Evolutionary conservation across 768 basidiomycete genomes (phyloP), one percentile per base, ranked within the genome.

Genomic region (Xerocomus spinulosus): DNA sequence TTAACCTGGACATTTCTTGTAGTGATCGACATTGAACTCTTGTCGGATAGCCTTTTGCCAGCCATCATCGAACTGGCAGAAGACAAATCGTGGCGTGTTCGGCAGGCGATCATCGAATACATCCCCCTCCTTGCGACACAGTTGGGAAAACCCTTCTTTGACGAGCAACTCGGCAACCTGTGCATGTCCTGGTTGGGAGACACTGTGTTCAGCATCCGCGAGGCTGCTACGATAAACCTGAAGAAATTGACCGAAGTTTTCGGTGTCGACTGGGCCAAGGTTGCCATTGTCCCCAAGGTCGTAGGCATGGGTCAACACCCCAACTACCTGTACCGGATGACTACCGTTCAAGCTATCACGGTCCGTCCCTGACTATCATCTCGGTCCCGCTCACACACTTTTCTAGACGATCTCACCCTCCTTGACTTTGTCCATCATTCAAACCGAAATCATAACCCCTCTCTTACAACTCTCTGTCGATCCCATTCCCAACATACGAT

Each of bases 151-250:
- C 76, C 85, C 23, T 98, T 98, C 73, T 99, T 99, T 66, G 94
- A 99, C 68, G 96, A 98, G 60, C 92, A 95, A 66, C 81, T 99
- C 36, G 91, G 89, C 23, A 92, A 89, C 60, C 75, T 99, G 24
- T 99, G 96, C 76, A 96, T 99, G 94, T 91, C 90, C 8, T 99
- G 96, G 96, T 69, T 99, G 53, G 94, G 94, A 8, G 96, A 99
- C 68, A 96, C 90, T 28, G 96, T 99, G 15, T 99, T 87, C 73
- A 94, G 92, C 65, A 99, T 99, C 65, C 84, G 96, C 37, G 96
- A 99, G 67, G 87, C 95, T n/a, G 96, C 96, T 1, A 98, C 92
- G 0, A 80, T 90, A 66, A 99, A 99, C 68, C 73, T 99, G 56
- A 92, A 92, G 74, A 96, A 94, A 64, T 73, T 99, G 61, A 95